Base-by-base conservation (phyloP, 2,329 filamentous ascomycete species). In the Aspergillus terreus region DNA sequence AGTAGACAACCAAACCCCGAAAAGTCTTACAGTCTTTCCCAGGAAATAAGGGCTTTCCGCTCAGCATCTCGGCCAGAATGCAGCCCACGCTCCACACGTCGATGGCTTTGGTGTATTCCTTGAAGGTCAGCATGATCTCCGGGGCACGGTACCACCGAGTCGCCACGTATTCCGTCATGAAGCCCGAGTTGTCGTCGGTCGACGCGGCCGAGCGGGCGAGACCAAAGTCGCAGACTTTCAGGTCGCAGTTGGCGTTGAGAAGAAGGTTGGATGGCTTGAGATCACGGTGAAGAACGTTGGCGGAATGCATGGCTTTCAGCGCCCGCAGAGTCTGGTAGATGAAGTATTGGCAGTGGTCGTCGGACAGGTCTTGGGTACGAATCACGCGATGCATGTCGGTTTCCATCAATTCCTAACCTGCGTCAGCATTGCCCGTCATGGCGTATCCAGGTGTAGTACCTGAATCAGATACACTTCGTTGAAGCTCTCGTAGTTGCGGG, bases 131-230 rank as follows among this genome's bases (percentile, higher is more conserved):
- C 94, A 99, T 99, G 73, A 99, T 99, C 72, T 99, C 94, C 3
- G 94, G 94, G 5, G 94, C 94, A 74, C 94, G 91, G 76, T 99
- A 99, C 94, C 94, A 99, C 66, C 94, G 87, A 44, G 94, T 99
- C 47, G 94, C 94, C 51, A 99, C 94, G 71, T 99, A 99, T 95
- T 99, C 94, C 14, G 94, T 99, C 94, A 99, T 99, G 83, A 99
- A 99, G 19, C 94, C 94, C n/a, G 92, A 96, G 76, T 99, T 99
- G 74, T 99, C 94, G 69, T 99, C 94, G 62, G 95, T 95, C 9
- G 92, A 96, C 7, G 94, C 94, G 11, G 94, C 94, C 9, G 92
- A 97, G 67, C 92, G 86, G 45, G 94, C 94, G 51, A 99, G 84
- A 68, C 94, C 94, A 67, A 99, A 99, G 73, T 99, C 94, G 76